Conservation (phyloP, 345 rosid genomes). For the Pseudoturritis turrita region DNA sequence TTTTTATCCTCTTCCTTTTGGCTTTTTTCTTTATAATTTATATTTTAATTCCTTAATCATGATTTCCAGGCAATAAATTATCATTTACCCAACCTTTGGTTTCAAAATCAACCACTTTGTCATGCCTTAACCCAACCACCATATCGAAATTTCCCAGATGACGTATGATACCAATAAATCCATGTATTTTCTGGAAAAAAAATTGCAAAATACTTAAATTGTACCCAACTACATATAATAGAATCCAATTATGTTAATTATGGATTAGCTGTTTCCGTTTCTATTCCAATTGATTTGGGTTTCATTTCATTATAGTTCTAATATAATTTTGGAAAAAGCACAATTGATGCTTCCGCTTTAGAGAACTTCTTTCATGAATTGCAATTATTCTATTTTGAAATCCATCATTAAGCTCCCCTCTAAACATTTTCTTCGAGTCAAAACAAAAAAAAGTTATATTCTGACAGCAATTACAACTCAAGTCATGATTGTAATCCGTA, state of each 20-base stretch:
- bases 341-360: conserved; percentile 42
- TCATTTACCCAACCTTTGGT: conserved; percentile 10
- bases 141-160: conserved; percentile 17
- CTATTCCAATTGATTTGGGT: background rate
- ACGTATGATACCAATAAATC: conserved; percentile 15
- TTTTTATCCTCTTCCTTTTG: conserved; percentile 16
- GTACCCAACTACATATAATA: too few species aligned
- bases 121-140: conserved; percentile 34
- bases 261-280: background rate
- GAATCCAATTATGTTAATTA: too few species aligned
- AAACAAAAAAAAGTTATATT: background rate
- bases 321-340: conserved; percentile 13
- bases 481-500: conserved; percentile 2
- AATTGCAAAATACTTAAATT: background rate
- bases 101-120: conserved; percentile 30
- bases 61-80: conserved; percentile 16
- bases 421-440: background rate
- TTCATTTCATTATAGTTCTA: background rate
- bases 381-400: conserved; percentile 18
- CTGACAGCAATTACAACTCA: conserved; percentile 6
- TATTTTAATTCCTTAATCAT: conserved; percentile 25
- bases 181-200: background rate
- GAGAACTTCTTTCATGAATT: conserved; percentile 46
- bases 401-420: conserved; percentile 20
- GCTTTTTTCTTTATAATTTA: conserved; percentile 20